A percentile compares a stretch with the other conserved stretches of the same genome.
Conservation (phyloP, 73 alveolate genomes). For the Loxodes magnus region DNA sequence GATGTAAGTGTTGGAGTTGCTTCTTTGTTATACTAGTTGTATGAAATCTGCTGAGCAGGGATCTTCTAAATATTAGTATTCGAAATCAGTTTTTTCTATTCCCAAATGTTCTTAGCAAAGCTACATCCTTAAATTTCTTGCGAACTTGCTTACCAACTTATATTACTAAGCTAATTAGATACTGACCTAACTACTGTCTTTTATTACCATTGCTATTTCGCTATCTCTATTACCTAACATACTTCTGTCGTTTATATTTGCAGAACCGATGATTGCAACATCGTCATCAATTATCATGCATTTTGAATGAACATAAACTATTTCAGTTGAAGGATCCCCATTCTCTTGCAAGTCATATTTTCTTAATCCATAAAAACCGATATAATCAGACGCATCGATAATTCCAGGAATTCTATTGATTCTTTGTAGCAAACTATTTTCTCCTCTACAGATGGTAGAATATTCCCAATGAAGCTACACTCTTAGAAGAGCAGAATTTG, state of each 20-base stretch:
- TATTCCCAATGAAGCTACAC: slow-evolving; percentile 52
- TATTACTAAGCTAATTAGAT: slow-evolving; percentile 15
- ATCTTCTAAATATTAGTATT: slow-evolving; percentile 24
- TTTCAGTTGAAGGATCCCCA: slow-evolving; percentile 65
- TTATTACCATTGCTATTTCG: slow-evolving; percentile 63
- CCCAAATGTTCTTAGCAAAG: slow-evolving; percentile 86
- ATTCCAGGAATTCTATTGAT: slow-evolving; percentile 46
- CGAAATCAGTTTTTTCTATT: slow-evolving; percentile 19
- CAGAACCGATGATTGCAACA: slow-evolving; percentile 81
- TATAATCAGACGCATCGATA: slow-evolving; percentile 62
- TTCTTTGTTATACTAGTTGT: slow-evolving; percentile 34
- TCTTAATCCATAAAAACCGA: slow-evolving; percentile 77
- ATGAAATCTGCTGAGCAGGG: slow-evolving; percentile 47
- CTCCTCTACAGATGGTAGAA: slow-evolving; percentile 46
- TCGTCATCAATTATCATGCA: slow-evolving; percentile 90
- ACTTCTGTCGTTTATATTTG: slow-evolving; percentile 96
- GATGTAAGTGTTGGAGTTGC: slow-evolving; percentile 51
- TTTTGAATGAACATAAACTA: slow-evolving; percentile 85
- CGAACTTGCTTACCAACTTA: slow-evolving; percentile 17
- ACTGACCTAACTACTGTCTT: slow-evolving; percentile 18
- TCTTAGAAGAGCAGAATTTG: slow-evolving; percentile 30
- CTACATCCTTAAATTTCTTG: slow-evolving; percentile 37
- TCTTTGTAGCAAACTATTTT: slow-evolving; percentile 39
- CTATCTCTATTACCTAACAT: slow-evolving; percentile 94
- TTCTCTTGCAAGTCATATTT: slow-evolving; percentile 57